A percentile compares a stretch with the other conserved stretches of the same genome.
Evolutionary conservation across 1,284 basidiomycete species (phyloP).

Genomic region (Apiotrichum veenhuisii): DNA sequence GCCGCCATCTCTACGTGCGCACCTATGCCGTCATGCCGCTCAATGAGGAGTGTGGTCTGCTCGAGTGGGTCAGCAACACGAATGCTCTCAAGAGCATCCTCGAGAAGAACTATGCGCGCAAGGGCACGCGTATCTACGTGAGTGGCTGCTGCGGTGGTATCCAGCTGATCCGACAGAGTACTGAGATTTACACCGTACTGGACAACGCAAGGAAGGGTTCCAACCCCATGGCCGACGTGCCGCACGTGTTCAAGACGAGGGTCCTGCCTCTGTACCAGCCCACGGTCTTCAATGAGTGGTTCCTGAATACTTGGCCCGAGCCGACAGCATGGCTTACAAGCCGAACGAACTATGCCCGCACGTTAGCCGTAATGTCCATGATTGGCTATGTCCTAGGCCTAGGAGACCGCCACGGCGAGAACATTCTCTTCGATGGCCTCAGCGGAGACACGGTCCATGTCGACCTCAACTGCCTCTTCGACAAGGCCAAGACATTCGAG

Average conservation of each 20-base stretch:
- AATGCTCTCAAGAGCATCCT: constrained; percentile 78
- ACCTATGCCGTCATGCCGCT: constrained; percentile 95
- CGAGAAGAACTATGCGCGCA: constrained; percentile 65
- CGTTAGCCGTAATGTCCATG: constrained; percentile 97
- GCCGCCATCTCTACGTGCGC: constrained; percentile 81
- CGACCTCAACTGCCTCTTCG: constrained; percentile 97
- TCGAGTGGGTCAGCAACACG: constrained; percentile 98
- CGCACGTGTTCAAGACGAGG: constrained; percentile 57
- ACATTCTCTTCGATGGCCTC: constrained; percentile 85
- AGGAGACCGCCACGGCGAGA: constrained; percentile 97
- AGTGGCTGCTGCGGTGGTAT: constrained; percentile 27
- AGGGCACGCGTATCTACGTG: constrained; percentile 63
- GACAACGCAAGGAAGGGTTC: constrained; percentile 23
- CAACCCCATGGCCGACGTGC: constrained; percentile 2
- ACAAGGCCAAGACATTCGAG: constrained; percentile 86
- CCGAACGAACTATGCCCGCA: constrained; percentile 79
- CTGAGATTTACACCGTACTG: constrained; percentile 59
- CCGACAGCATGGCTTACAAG: constrained; percentile 91
- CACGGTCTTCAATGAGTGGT: constrained; percentile 96
- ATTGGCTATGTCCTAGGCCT: constrained; percentile 94
- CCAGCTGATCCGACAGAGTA: constrained; percentile 32
- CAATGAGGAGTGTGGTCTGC: constrained; percentile 95
- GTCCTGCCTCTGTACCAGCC: constrained; percentile 63
- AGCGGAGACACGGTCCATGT: constrained; percentile 94
- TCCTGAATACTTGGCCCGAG: constrained; percentile 93